Evolutionary conservation across 2,329 filamentous ascomycete genomes (phyloP).

Genomic region (Colletotrichum falcatum): DNA sequence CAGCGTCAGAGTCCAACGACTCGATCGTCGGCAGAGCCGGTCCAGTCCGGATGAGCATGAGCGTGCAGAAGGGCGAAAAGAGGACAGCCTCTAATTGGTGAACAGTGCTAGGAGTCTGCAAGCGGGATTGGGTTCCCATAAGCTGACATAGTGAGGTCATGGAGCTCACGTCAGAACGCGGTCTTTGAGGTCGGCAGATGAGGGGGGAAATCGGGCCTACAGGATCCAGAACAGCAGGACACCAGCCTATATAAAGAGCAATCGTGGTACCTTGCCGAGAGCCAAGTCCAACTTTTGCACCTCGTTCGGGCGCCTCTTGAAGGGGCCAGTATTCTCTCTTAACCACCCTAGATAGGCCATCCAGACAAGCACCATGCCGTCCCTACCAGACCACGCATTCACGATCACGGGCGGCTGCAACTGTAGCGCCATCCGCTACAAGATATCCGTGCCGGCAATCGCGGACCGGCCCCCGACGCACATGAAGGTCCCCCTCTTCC

Average conservation of each 20-base stretch:
- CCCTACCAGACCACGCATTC: slow-evolving; percentile 42
- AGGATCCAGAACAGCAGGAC: neutral
- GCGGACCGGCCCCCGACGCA: slow-evolving; percentile 31
- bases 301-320: neutral
- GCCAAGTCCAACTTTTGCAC: too few relatives aligned
- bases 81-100: neutral
- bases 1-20: neutral
- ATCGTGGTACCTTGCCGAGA: neutral
- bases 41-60: neutral
- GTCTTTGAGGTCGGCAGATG: neutral
- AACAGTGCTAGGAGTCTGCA: neutral
- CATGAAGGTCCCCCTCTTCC: slow-evolving; percentile 29
- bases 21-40: neutral
- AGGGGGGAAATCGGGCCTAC: neutral
- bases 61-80: neutral
- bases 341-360: too few relatives aligned
- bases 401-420: slow-evolving; percentile 46
- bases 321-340: neutral
- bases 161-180: neutral
- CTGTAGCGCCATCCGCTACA: slow-evolving; percentile 44
- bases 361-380: slow-evolving; percentile 39
- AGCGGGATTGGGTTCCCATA: neutral
- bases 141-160: neutral
- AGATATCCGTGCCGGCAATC: slow-evolving; percentile 41
- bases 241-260: neutral